These are phyloP conservation scores for Lolium multiflorum DNA, from an alignment of 176 grass and related monocot species.

Conservation along the genomic window DNA sequence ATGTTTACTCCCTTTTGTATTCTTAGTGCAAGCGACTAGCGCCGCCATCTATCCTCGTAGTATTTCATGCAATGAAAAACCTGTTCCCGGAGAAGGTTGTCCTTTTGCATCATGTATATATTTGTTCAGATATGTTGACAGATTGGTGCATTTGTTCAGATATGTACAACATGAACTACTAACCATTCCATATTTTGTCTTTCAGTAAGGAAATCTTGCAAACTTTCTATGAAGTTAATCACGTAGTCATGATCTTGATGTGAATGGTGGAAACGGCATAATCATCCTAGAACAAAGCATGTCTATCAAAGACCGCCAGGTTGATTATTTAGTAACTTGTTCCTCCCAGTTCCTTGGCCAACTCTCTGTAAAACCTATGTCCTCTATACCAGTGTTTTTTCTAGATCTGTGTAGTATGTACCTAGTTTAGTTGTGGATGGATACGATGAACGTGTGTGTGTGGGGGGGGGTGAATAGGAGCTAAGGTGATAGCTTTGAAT, in stretches of 20 bases:
- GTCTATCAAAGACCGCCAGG: conserved; percentile 84
- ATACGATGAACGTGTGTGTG: no score
- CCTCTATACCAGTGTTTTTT: conserved; percentile 2
- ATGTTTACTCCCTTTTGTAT: no score
- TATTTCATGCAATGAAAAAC: no score
- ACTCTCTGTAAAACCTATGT: conserved; percentile 34
- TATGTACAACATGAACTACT: conserved; percentile 90
- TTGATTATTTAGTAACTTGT: conserved; percentile 48
- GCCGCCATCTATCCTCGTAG: no score
- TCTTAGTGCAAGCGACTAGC: no score
- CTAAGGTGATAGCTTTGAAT: no score
- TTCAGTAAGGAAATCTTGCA: conserved; percentile 72
- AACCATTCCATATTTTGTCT: conserved; percentile 97
- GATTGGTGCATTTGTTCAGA: conserved; percentile 86
- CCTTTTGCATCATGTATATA: no score
- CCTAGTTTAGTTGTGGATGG: conserved; percentile 42
- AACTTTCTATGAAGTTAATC: conserved; percentile 25
- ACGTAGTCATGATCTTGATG: conserved; percentile 91
- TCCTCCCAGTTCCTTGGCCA: neutral
- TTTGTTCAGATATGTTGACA: conserved; percentile 61
- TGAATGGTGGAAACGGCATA: conserved; percentile 95
- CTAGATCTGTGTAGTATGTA: conserved; percentile 43
- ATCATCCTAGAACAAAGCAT: conserved; percentile 96
- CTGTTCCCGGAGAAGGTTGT: conserved; percentile 59
- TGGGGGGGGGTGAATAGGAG: no score